Conservation (phyloP, 192 early-diverging fungal genomes). For the Backusella australiensis region DNA sequence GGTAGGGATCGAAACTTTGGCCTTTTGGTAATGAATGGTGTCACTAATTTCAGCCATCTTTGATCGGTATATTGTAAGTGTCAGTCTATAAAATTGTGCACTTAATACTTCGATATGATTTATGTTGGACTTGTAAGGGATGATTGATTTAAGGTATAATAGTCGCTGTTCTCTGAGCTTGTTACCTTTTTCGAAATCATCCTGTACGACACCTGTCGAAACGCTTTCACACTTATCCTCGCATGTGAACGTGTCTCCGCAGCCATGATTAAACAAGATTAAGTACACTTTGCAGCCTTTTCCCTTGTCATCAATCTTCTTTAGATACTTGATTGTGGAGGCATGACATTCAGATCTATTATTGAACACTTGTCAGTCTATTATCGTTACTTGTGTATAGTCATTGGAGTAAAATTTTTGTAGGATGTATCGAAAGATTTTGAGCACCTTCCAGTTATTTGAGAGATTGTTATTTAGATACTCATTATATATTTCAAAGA, state of each 20-base stretch:
- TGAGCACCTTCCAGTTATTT: constrained; percentile 8
- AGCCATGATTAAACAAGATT: neutral
- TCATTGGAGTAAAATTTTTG: constrained; percentile 6
- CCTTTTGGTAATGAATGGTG: too few species aligned
- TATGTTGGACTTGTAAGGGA: constrained; percentile 9
- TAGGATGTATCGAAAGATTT: constrained; percentile 5
- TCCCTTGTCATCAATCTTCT: neutral
- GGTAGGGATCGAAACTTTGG: too few species aligned
- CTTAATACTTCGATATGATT: constrained; percentile 13
- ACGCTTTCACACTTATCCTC: constrained; percentile 8
- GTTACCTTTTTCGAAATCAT: neutral
- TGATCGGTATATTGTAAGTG: too few species aligned
- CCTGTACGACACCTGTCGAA: neutral
- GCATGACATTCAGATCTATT: constrained; percentile 4
- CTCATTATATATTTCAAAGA: constrained; percentile 6
- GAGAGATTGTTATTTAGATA: neutral
- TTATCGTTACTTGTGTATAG: constrained; percentile 1
- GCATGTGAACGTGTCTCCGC: neutral
- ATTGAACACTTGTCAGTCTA: neutral
- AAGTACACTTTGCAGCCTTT: neutral
- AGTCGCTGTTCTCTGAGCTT: constrained; percentile 8
- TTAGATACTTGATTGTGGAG: constrained; percentile 13
- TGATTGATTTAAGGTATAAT: constrained; percentile 5
- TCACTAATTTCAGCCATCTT: too few species aligned
- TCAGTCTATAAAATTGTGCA: too few species aligned